Conservation (phyloP, 2,329 filamentous ascomycete species). For the Neocatenulostroma microsporum region DNA sequence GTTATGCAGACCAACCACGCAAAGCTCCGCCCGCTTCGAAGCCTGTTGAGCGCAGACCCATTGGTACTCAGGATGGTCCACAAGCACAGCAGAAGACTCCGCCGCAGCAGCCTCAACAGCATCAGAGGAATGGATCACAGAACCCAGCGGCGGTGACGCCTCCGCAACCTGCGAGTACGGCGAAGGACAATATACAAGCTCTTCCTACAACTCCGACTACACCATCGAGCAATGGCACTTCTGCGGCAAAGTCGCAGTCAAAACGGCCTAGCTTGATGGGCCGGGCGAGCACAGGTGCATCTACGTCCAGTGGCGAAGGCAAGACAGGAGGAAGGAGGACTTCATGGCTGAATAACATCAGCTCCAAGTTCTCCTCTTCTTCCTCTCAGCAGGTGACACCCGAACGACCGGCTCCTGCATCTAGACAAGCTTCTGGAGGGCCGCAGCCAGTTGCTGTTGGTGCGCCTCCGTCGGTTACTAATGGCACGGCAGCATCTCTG, state of each 20-base stretch:
- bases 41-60: slow-evolving; percentile 17
- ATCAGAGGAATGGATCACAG: slow-evolving; percentile 8
- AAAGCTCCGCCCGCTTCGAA: slow-evolving; percentile 15
- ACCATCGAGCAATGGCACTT: slow-evolving; percentile 9
- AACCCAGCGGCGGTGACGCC: slow-evolving; percentile 17
- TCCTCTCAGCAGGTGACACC: slow-evolving; percentile 16
- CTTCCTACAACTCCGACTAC: slow-evolving; percentile 16
- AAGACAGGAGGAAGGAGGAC: slow-evolving; percentile 46
- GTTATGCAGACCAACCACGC: slow-evolving; percentile 28
- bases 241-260: slow-evolving; percentile 12
- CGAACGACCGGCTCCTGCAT: slow-evolving; percentile 11
- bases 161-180: slow-evolving; percentile 13
- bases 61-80: no score
- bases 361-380: slow-evolving; percentile 70
- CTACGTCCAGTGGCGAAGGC: slow-evolving; percentile 18
- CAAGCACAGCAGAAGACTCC: no score
- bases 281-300: slow-evolving; percentile 29
- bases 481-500: slow-evolving; percentile 43
- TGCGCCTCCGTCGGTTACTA: slow-evolving; percentile 41
- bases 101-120: no score
- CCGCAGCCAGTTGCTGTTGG: slow-evolving; percentile 32
- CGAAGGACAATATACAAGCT: slow-evolving; percentile 16
- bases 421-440: slow-evolving; percentile 10
- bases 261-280: slow-evolving; percentile 36
- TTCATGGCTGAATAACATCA: slow-evolving; percentile 91